Base-by-base conservation (phyloP, 1,284 basidiomycete species). In the Moniliella sp. region DNA sequence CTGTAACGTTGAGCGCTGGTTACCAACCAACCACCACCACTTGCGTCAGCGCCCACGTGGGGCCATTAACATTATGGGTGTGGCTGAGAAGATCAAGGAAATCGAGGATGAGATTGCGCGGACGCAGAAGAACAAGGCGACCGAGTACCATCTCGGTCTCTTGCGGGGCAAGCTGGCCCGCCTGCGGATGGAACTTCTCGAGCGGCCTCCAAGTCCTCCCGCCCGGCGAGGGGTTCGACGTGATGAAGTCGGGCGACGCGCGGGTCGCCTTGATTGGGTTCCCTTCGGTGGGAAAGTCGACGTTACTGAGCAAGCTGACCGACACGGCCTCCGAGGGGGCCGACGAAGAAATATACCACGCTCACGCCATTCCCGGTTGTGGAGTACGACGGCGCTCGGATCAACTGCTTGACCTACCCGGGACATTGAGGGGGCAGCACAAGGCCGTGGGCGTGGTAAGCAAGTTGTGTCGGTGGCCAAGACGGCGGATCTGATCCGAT, bases 301-400 rank as follows among this genome's bases (percentile, higher is more conserved):
- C 86, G 0, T 69, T 97, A 26, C 67, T 97, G 17, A 77, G 73
- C 54, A 93, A 88, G 62, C 73, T 76, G 41, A 97, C 88, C 0
- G 76, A 86, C 45, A 97, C 91, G 1, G 67, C 73, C 32, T n/a
- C 79, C 2, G 77, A 78, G 49, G 67, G 78, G 0, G 88, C 86
- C 7, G 80, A n/a, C 83, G 5, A 94, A 97, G 59, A 86, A 93
- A 59, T 94, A 91, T 64, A 93, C 84, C 1, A 88, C 81, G 3
- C 68, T 86, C 21, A 84, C 83, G 34, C 43, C 8, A 39, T 45
- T 12, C 39, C 40, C 11, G 48, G 48, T 50, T 26, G 37, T 43
- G 14, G 42, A 46, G 19, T 43, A 47, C 32, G 38, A 88, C 86
- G 13, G 61, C n/a, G 37, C 42, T 5, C 41, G 39, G 28, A 50